Conservation (phyloP, 2,329 filamentous ascomycete species). For the Xylariaceae sp. region DNA sequence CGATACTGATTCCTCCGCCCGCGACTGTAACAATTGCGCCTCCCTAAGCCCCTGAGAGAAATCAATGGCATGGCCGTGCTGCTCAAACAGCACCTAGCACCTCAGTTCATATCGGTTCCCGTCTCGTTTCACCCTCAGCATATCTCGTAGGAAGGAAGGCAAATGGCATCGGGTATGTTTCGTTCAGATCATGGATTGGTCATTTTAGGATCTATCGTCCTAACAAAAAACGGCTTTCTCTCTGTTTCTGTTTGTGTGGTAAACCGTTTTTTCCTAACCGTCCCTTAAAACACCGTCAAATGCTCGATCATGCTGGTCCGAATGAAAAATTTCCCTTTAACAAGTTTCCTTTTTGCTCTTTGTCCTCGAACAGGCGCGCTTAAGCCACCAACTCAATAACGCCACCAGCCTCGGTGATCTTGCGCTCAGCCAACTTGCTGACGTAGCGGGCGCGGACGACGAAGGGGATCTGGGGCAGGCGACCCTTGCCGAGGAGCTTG, state of each 20-base stretch:
- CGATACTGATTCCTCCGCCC: not conserved
- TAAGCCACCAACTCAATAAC: constrained; percentile 33
- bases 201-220: constrained; percentile 17
- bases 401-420: constrained; percentile 97
- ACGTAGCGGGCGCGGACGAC: constrained; percentile 95
- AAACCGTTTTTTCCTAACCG: constrained; percentile 1
- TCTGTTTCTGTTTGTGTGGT: too few relatives aligned
- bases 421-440: constrained; percentile 93
- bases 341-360: not conserved
- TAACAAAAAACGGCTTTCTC: not conserved
- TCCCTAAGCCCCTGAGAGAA: not conserved
- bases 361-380: not conserved
- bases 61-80: too few relatives aligned
- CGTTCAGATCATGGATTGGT: constrained; percentile 12
- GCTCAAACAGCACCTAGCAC: not conserved
- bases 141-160: not conserved
- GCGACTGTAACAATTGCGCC: not conserved
- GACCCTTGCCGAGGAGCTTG: constrained; percentile 98
- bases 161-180: too few relatives aligned
- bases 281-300: constrained; percentile 19
- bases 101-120: not conserved
- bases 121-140: constrained; percentile 7
- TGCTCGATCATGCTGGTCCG: constrained; percentile 11
- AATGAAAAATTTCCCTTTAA: not conserved
- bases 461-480: constrained; percentile 85